phyloP scores from a whole-genome alignment of 2,329 filamentous ascomycete species.

The Diaporthe helianthi region DNA sequence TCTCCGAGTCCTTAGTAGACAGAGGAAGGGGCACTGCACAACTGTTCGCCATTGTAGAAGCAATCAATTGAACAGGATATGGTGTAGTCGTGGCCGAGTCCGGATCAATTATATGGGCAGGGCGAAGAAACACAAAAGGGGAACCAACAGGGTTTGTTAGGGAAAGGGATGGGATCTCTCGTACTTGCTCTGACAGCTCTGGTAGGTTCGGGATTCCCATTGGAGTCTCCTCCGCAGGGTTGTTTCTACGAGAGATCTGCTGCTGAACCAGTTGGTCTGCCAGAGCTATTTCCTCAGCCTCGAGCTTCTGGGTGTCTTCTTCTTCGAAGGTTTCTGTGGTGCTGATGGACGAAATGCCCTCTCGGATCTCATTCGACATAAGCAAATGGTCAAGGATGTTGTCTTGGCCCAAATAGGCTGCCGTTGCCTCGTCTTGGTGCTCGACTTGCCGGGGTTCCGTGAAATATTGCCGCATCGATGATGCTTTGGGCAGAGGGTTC shows the following conservation, averaged over 20 bases:
- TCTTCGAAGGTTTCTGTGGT: slow-evolving; percentile 77
- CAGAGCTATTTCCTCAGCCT: neutral
- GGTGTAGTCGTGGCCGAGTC: neutral
- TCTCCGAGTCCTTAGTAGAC: neutral
- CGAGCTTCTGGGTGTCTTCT: slow-evolving; percentile 56
- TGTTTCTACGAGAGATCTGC: neutral
- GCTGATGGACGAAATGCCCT: slow-evolving; percentile 62
- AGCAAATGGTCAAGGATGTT: slow-evolving; percentile 61
- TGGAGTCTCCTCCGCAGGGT: neutral
- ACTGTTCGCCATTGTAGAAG: neutral
- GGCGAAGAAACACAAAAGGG: neutral
- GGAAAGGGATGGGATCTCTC: neutral
- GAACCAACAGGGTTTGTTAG: neutral
- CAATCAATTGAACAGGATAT: neutral
- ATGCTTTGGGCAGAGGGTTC: slow-evolving; percentile 73
- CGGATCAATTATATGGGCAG: too few species aligned
- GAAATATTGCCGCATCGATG: slow-evolving; percentile 64
- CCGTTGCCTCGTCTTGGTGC: slow-evolving; percentile 59
- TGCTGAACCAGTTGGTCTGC: slow-evolving; percentile 3
- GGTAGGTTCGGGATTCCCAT: neutral
- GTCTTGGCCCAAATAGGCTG: slow-evolving; percentile 67
- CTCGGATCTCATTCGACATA: slow-evolving; percentile 43
- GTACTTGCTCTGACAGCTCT: slow-evolving; percentile 13
- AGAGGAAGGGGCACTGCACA: neutral
- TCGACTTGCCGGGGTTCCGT: slow-evolving; percentile 60